phyloP scores from a whole-genome alignment of 2,329 filamentous ascomycete species.

The Dactylellina sp. region DNA sequence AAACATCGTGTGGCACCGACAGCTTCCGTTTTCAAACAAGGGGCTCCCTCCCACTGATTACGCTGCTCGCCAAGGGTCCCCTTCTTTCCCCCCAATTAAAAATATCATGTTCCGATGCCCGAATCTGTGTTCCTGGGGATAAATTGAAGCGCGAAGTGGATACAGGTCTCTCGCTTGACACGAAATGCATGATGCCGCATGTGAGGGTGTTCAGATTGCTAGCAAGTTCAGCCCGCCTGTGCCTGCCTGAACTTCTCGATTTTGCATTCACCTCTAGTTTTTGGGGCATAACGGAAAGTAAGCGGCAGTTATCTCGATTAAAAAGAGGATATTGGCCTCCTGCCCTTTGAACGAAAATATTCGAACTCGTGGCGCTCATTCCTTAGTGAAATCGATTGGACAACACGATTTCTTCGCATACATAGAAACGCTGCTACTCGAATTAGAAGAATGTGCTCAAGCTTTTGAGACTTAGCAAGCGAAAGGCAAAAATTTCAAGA shows the following conservation, averaged over 20 bases:
- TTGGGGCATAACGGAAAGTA: no score
- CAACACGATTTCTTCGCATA: not conserved
- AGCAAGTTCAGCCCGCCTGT: not conserved
- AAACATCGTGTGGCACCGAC: slow-evolving; percentile 30
- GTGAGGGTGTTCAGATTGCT: slow-evolving; percentile 19
- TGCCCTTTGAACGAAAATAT: slow-evolving; percentile 6
- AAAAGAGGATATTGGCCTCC: slow-evolving; percentile 6
- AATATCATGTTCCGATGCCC: slow-evolving; percentile 14
- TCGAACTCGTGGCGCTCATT: not conserved
- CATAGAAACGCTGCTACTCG: slow-evolving; percentile 24
- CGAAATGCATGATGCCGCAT: not conserved
- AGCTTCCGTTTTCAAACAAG: slow-evolving; percentile 27
- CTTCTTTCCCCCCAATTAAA: not conserved
- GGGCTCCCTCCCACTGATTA: slow-evolving; percentile 9
- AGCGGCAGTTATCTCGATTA: no score
- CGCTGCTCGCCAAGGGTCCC: slow-evolving; percentile 25
- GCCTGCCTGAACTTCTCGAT: no score
- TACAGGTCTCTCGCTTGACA: slow-evolving; percentile 23
- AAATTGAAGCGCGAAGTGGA: slow-evolving; percentile 2
- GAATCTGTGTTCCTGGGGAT: not conserved
- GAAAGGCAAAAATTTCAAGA: not conserved
- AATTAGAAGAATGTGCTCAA: slow-evolving; percentile 54
- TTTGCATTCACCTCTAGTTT: no score
- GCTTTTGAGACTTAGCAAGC: slow-evolving; percentile 1
- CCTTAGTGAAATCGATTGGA: not conserved